phyloP scores from a whole-genome alignment of 2,329 filamentous ascomycete species.

The Colletotrichum sp. region DNA sequence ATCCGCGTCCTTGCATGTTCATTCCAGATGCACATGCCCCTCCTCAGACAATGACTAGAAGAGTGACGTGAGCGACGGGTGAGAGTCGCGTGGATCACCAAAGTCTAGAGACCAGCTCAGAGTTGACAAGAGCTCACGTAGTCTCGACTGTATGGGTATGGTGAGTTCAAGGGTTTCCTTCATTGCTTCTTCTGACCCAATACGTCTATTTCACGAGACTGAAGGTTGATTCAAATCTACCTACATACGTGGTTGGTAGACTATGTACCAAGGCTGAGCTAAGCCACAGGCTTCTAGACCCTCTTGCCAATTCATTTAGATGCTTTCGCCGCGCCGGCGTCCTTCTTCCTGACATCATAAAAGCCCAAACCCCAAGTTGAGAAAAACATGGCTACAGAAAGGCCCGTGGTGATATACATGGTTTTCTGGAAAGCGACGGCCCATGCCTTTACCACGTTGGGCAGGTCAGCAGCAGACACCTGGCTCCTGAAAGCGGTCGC shows the following conservation, averaged over 20 bases:
- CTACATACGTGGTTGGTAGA: background rate
- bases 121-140: no score
- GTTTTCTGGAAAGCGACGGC: conserved; percentile 32
- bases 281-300: background rate
- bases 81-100: no score
- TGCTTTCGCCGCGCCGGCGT: background rate
- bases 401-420: conserved; percentile 34
- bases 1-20: no score
- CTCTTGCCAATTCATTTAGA: background rate
- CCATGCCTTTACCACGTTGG: conserved; percentile 44
- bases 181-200: no score
- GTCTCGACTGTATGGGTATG: no score
- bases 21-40: no score
- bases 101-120: no score
- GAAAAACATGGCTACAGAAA: conserved; percentile 35
- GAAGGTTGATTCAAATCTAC: background rate
- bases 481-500: conserved; percentile 40
- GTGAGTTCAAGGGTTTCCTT: no score
- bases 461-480: conserved; percentile 33
- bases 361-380: conserved; percentile 49
- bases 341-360: conserved; percentile 45
- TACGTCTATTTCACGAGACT: background rate
- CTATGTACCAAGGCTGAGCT: background rate
- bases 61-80: no score
- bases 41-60: no score